A percentile compares a stretch with the other conserved stretches of the same genome.
phyloP scores from a whole-genome alignment of 306 rosid genomes.

The Gynostemma pentaphyllum region DNA sequence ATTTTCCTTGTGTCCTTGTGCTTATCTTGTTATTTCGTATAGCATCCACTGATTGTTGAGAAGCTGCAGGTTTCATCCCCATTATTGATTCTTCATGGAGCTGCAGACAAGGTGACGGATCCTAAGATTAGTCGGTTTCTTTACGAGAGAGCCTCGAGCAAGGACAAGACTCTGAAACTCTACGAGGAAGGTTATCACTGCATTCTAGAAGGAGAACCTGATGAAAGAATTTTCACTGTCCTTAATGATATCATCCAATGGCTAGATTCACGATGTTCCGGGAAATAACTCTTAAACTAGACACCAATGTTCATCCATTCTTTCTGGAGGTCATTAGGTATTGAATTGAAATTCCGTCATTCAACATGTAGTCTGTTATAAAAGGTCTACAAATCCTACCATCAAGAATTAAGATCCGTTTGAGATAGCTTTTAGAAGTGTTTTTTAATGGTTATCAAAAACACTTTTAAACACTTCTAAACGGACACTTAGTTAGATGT shows the following conservation, averaged over 20 bases:
- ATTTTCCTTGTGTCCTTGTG: not conserved
- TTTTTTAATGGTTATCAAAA: too few species aligned
- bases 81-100: constrained; percentile 75
- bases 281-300: not conserved
- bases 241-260: constrained; percentile 65
- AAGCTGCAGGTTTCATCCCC: constrained; percentile 62
- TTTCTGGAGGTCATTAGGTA: not conserved
- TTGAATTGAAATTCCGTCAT: not conserved
- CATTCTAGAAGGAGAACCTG: constrained; percentile 86
- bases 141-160: constrained; percentile 61
- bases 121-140: constrained; percentile 67
- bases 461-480: too few species aligned
- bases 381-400: not conserved
- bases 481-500: too few species aligned
- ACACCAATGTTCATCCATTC: not conserved
- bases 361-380: not conserved
- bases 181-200: constrained; percentile 61
- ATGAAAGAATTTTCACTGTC: constrained; percentile 47
- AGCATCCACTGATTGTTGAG: not conserved
- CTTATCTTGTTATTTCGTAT: not conserved
- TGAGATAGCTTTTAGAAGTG: too few species aligned
- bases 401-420: too few species aligned
- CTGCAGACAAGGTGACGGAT: constrained; percentile 73
- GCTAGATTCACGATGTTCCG: constrained; percentile 46
- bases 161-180: constrained; percentile 56